Base-by-base conservation (phyloP, 2,329 filamentous ascomycete species). In the Epichloe baconii region DNA sequence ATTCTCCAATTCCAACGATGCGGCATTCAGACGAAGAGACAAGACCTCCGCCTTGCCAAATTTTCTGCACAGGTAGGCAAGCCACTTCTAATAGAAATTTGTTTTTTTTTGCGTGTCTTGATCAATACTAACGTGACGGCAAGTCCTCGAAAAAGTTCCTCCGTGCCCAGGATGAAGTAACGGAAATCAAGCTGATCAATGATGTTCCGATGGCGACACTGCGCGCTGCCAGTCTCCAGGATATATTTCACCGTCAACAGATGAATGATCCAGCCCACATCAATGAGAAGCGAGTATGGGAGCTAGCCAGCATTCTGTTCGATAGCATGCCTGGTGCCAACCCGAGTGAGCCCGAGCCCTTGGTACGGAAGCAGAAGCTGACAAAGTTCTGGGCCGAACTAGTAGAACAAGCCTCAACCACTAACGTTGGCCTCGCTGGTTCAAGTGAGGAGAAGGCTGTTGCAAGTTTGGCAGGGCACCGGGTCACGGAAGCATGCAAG, bases 301-400 rank as follows among this genome's bases (percentile, higher is more conserved):
- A 88, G 54, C 74, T 98, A 37, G 84, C 88, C 1, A 86, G 86
- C 52, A 83, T 96, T 38, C 76, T 98, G 3, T 98, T 95, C 61
- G 89, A 95, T 57, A 74, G 82, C n/a, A 55, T 80, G 11, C 70
- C 55, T 2, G 47, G 70, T 15, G 62, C 76, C 34, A 67, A 71
- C 2, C 52, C 66, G 3, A 70, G 74, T 1, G 59, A 70, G 11
- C 61, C 66, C 0, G 59, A 64, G 5, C 65, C 71, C 37, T 62
- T 64, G 42, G 44, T 70, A 19, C 76, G 80, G 37, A 76, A 85
- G 57, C 79, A 82, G 52, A 79, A 75, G 50, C 72, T 96, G n/a
- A 80, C 82, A 0, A 70, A 74, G 23, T 82, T 84, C 51, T 81
- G 85, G 75, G 75, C 80, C 49, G 74, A 76, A 21, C 68, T 90